These are phyloP conservation scores for Neohortaea acidophila DNA, from an alignment of 495 filamentous ascomycete species.

Conservation along the genomic window DNA sequence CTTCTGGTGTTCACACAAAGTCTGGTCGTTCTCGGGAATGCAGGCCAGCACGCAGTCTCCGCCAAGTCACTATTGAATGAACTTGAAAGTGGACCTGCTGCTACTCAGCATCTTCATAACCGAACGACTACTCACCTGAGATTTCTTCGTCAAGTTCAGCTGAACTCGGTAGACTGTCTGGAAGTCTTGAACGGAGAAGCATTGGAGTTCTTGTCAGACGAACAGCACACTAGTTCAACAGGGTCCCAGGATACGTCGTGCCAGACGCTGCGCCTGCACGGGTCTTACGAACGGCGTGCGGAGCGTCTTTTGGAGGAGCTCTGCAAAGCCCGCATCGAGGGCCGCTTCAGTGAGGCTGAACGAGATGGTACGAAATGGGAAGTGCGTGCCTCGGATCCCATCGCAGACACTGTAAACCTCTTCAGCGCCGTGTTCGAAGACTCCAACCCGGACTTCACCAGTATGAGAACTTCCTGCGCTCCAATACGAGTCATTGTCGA, in stretches of 20 bases:
- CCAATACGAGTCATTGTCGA: conserved; percentile 47
- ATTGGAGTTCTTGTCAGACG: conserved; percentile 23
- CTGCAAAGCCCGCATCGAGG: conserved; percentile 71
- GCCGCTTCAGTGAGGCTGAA: conserved; percentile 61
- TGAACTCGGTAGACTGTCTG: conserved; percentile 25
- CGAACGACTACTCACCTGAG: conserved; percentile 45
- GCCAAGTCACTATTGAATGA: conserved; percentile 70
- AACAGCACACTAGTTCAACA: conserved; percentile 1
- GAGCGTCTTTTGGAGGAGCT: conserved; percentile 70
- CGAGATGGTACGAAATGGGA: conserved; percentile 69
- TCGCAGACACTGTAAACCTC: conserved; percentile 46
- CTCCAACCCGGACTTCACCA: conserved; percentile 4
- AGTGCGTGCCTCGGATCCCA: conserved; percentile 46
- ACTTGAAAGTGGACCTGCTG: conserved; percentile 5
- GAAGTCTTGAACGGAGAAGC: conserved; percentile 47
- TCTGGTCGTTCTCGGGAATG: conserved; percentile 59
- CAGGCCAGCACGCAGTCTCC: conserved; percentile 41
- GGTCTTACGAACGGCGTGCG: conserved; percentile 66
- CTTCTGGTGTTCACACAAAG: conserved; percentile 75
- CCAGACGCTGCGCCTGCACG: conserved; percentile 51
- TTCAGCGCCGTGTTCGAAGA: conserved; percentile 68
- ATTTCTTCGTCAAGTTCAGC: conserved; percentile 54
- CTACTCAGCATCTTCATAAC: conserved; percentile 10
- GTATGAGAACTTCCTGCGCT: conserved; percentile 32
- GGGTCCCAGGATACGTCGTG: conserved; percentile 5